A percentile compares a stretch with the other conserved stretches of the same genome.
These are phyloP conservation scores for Fusarium heterosporum DNA, from an alignment of 2,329 filamentous ascomycete species.

Conservation along the genomic window DNA sequence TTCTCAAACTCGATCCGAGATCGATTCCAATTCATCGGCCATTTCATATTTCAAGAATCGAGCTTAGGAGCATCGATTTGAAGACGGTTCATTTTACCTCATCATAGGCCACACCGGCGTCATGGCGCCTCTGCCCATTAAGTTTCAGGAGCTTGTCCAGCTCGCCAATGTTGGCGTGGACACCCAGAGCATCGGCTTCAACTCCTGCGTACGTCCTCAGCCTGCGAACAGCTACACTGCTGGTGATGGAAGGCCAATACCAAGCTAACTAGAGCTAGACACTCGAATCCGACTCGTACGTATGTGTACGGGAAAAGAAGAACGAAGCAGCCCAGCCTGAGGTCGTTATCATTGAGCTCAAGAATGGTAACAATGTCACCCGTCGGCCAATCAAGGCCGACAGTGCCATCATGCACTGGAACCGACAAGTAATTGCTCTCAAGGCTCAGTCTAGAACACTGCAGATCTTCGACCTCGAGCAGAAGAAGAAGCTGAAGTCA, in stretches of 20 bases:
- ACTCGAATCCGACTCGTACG: slow-evolving; percentile 95
- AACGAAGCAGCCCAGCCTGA: slow-evolving; percentile 85
- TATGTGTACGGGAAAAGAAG: slow-evolving; percentile 96
- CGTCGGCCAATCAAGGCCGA: slow-evolving; percentile 97
- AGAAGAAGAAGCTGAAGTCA: slow-evolving; percentile 96
- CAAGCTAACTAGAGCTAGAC: slow-evolving; percentile 69
- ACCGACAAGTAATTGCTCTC: slow-evolving; percentile 92
- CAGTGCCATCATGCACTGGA: slow-evolving; percentile 99
- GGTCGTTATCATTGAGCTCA: slow-evolving; percentile 97
- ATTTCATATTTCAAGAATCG: slow-evolving; percentile 28
- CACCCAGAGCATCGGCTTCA: slow-evolving; percentile 75
- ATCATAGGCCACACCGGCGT: slow-evolving; percentile 50
- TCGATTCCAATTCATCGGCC: slow-evolving; percentile 34
- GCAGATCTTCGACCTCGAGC: slow-evolving; percentile 95
- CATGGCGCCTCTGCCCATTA: slow-evolving; percentile 84
- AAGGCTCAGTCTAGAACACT: slow-evolving; percentile 94
- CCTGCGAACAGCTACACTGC: slow-evolving; percentile 15
- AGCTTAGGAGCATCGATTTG: slow-evolving; percentile 44
- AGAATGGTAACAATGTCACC: slow-evolving; percentile 96
- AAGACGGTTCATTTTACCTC: slow-evolving; percentile 41
- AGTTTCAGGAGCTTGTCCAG: slow-evolving; percentile 91
- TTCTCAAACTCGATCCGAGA: slow-evolving; percentile 43
- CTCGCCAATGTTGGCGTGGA: slow-evolving; percentile 63
- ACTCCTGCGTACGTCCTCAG: slow-evolving; percentile 74
- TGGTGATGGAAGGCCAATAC: background rate